Base-by-base conservation (phyloP, 306 rosid genomes). In the Lupinus albus region DNA sequence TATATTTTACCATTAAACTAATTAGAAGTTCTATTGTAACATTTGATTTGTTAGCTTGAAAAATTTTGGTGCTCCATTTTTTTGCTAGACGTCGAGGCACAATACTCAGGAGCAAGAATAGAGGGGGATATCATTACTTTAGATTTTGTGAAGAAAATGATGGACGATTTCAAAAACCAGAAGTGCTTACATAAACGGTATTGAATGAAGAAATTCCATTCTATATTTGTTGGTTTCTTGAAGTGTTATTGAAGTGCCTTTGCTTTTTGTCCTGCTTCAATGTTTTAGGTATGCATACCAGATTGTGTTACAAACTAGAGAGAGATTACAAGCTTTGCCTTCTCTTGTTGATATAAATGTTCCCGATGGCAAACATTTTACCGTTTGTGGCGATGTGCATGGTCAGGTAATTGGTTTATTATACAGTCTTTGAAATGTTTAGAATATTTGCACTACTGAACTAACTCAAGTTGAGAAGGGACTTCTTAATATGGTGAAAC, bases 341-440 rank as follows among this genome's bases (percentile, higher is more conserved):
- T 91, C 99, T 72, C 93, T 94, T 42, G 99, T 90, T 41, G 97
- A 94, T 71, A 69, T 94, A 71, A 71, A 64, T 60, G 79, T 94
- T 79, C 96, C 84, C 5, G 71, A 83, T 8, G 96, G 97, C 64
- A 88, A 81, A 35, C 96, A 81, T 79, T 88, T 94, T 74, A 94
- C 97, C 61, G 96, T 94, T 70, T 94, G 99, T 59, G 99, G 99
- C 10, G 99, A 94, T 64, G 99, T 94, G 69, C 99, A 94, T 80
- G 99, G 99, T 62, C 99, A 94, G 97, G 98, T 94, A 85, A 64
- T 60, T 68, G 71, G 52, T 54, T 75, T 67, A 18, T 75, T 71
- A 15, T 65, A 25, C 4, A 56, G 58, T 61, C 13, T 8, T 68
- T 35, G n/a, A 59, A 58, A 50, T 71, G 58, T 50, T 50, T 25